Evolutionary conservation across 2,329 filamentous ascomycete species (phyloP).

Genomic region (Aschersonia sp.): DNA sequence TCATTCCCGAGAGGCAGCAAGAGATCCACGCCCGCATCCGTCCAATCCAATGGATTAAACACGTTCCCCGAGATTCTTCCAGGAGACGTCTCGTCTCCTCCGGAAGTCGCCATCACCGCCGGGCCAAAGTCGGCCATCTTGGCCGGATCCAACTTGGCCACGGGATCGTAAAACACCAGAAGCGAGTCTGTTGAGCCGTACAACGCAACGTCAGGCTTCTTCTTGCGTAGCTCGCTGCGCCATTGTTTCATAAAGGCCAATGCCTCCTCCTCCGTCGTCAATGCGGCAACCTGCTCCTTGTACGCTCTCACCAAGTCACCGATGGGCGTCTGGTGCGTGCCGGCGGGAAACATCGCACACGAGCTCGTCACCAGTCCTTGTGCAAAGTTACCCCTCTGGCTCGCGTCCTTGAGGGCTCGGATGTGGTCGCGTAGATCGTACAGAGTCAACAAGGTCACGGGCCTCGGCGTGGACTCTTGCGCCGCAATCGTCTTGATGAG

Average conservation of each 20-base stretch:
- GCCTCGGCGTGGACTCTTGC: slow-evolving; percentile 7
- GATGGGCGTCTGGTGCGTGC: slow-evolving; percentile 11
- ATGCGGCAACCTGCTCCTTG: background rate
- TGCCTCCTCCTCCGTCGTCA: slow-evolving; percentile 1
- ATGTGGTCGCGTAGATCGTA: slow-evolving; percentile 15
- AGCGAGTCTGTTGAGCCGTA: slow-evolving; percentile 1
- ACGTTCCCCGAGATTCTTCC: slow-evolving; percentile 1
- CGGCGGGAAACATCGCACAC: slow-evolving; percentile 7
- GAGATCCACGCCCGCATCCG: slow-evolving; percentile 1
- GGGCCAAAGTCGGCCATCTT: slow-evolving; percentile 2
- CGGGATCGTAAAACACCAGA: slow-evolving; percentile 1
- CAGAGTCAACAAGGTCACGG: slow-evolving; percentile 11
- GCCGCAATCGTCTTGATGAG: slow-evolving; percentile 10
- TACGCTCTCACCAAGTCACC: slow-evolving; percentile 11
- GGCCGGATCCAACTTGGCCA: slow-evolving; percentile 1
- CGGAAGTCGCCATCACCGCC: background rate
- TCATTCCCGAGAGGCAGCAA: background rate
- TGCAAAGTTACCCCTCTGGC: slow-evolving; percentile 8
- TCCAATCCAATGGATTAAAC: slow-evolving; percentile 1
- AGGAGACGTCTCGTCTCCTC: background rate
- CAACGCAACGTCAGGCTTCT: background rate
- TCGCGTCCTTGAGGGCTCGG: slow-evolving; percentile 4
- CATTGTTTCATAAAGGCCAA: background rate
- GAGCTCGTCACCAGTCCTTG: slow-evolving; percentile 11
- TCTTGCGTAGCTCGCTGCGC: background rate